Conservation (phyloP, 78 protist species). For the Dictyostelium brefeldianum region DNA sequence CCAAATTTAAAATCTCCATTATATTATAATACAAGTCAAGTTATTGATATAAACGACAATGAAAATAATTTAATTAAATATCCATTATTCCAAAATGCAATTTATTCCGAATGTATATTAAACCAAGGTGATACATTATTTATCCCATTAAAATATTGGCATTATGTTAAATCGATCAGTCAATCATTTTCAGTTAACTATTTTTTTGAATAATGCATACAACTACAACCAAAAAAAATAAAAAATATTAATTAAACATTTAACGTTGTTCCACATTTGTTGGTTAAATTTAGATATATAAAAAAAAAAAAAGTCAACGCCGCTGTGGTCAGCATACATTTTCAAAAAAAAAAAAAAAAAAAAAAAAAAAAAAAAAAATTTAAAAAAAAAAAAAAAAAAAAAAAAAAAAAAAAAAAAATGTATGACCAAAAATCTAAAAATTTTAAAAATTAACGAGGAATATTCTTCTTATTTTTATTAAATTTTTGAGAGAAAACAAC, state of each 20-base stretch:
- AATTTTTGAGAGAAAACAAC: too few species aligned
- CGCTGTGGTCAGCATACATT: too few species aligned
- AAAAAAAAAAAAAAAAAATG: neutral
- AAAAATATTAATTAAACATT: too few species aligned
- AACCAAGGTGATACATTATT: slow-evolving; percentile 83
- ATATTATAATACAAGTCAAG: slow-evolving; percentile 68
- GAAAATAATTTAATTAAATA: slow-evolving; percentile 38
- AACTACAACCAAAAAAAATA: neutral
- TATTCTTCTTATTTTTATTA: too few species aligned
- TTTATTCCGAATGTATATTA: slow-evolving; percentile 58
- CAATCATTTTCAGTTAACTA: slow-evolving; percentile 86
- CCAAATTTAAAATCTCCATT: slow-evolving; percentile 31
- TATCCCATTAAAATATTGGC: slow-evolving; percentile 88
- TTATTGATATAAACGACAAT: slow-evolving; percentile 19
- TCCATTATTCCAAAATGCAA: slow-evolving; percentile 54
- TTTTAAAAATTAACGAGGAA: too few species aligned
- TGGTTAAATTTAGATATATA: too few species aligned
- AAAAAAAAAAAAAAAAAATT: too few species aligned
- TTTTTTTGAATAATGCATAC: neutral
- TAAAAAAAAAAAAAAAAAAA: too few species aligned
- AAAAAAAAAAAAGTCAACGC: too few species aligned
- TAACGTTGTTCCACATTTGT: too few species aligned
- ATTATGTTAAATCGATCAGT: slow-evolving; percentile 85
- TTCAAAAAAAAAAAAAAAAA: too few species aligned
- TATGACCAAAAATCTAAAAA: too few species aligned